These are phyloP conservation scores for Hypholoma sublateritium DNA, from an alignment of 768 basidiomycete species.

Conservation along the genomic window DNA sequence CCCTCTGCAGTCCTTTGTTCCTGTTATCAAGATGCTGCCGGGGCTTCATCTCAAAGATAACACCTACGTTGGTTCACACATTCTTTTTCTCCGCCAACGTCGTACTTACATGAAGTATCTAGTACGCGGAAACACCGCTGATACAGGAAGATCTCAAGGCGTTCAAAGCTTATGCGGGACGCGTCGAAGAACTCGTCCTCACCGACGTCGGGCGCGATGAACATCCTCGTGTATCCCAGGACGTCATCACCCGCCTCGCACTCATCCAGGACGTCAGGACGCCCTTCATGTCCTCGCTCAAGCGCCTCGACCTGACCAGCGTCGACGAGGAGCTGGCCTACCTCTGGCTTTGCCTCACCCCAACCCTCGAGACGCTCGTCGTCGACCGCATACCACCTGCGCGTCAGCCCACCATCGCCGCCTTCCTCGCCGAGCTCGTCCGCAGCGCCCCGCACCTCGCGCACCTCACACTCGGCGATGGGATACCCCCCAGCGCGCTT, in stretches of 20 bases:
- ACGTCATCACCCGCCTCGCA: not conserved
- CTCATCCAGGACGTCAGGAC: not conserved
- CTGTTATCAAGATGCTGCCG: too few relatives aligned
- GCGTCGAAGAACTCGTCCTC: not conserved
- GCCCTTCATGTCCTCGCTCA: slow-evolving; percentile 3
- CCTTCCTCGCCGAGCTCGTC: not conserved
- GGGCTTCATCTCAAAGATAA: too few relatives aligned
- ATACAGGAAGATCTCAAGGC: not conserved
- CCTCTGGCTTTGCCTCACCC: slow-evolving; percentile 21
- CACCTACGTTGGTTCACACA: too few relatives aligned
- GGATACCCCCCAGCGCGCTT: not conserved
- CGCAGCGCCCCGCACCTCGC: not conserved
- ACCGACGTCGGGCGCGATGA: not conserved
- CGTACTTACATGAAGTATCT: too few relatives aligned
- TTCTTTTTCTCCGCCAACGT: too few relatives aligned
- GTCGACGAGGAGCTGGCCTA: not conserved
- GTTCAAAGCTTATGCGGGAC: not conserved
- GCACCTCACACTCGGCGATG: not conserved
- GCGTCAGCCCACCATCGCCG: not conserved
- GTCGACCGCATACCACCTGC: slow-evolving; percentile 12
- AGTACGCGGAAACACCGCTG: not conserved
- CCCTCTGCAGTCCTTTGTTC: too few relatives aligned
- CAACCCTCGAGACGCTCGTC: slow-evolving; percentile 17
- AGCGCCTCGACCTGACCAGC: not conserved
- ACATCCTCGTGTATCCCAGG: not conserved